Percentiles rank a stretch among this genome's conserved stretches.
These are phyloP conservation scores for Pulveroboletus sp. DNA, from an alignment of 768 basidiomycete species.

Conservation along the genomic window DNA sequence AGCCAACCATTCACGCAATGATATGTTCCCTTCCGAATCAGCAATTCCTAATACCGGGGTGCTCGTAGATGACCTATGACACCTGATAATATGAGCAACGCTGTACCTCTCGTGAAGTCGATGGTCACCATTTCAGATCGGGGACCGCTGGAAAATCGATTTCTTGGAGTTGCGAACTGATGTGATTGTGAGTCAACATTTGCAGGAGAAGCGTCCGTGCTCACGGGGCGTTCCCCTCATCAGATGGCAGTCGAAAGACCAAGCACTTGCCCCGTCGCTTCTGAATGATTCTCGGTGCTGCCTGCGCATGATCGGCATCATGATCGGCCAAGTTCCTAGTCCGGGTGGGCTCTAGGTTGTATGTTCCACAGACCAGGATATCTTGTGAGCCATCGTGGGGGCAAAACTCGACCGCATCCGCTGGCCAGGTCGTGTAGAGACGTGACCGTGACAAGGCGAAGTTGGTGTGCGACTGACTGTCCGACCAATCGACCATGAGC, in stretches of 20 bases:
- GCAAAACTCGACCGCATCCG: conserved; percentile 90
- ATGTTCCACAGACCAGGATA: conserved; percentile 87
- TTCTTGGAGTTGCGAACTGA: conserved; percentile 58
- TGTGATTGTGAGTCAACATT: not conserved
- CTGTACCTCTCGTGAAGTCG: not conserved
- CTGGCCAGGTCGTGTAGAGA: conserved; percentile 67
- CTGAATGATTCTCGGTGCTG: conserved; percentile 24
- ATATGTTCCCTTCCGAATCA: conserved; percentile 79
- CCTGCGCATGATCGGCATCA: not conserved
- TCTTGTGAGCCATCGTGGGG: conserved; percentile 56
- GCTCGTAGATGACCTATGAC: conserved; percentile 42
- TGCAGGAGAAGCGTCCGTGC: conserved; percentile 5
- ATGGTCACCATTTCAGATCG: conserved; percentile 90
- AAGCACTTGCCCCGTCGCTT: conserved; percentile 68
- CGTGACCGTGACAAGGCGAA: conserved; percentile 12
- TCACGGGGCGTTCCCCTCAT: conserved; percentile 34
- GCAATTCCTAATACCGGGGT: conserved; percentile 64
- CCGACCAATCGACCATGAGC: conserved; percentile 32
- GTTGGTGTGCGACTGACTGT: not conserved
- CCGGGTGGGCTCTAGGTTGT: conserved; percentile 57
- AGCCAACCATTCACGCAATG: conserved; percentile 52
- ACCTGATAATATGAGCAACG: conserved; percentile 41
- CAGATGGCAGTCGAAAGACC: conserved; percentile 47
- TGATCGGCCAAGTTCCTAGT: not conserved
- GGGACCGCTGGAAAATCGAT: conserved; percentile 76